Conservation (phyloP, 2,329 filamentous ascomycete species). For the Botryosphaeria dothidea region DNA sequence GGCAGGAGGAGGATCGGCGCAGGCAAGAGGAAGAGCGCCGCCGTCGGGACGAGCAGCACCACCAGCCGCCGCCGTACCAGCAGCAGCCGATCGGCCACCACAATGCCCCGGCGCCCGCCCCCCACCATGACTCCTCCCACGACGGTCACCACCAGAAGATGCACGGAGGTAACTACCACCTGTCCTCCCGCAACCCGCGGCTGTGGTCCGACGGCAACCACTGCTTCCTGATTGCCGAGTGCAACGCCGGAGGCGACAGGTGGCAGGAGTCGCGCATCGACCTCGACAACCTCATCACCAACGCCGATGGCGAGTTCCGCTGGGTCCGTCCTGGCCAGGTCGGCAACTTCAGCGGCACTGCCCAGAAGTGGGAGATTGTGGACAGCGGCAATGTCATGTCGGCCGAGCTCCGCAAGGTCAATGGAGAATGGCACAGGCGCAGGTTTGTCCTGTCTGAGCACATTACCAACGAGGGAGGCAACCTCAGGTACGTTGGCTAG, state of each 20-base stretch:
- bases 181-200: background rate
- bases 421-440: background rate
- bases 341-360: conserved; percentile 10
- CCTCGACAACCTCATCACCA: conserved; percentile 5
- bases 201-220: conserved; percentile 4
- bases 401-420: background rate
- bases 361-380: conserved; percentile 2
- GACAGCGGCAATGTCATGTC: conserved; percentile 4
- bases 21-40: conserved; percentile 1
- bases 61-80: background rate
- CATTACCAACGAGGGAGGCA: background rate
- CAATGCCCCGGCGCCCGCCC: background rate
- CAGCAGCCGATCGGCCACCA: conserved; percentile 4
- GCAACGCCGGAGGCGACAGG: background rate
- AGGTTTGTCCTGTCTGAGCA: background rate
- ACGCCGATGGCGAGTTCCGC: background rate
- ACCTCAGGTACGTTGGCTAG: background rate
- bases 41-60: background rate
- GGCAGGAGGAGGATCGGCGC: background rate
- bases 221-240: conserved; percentile 14
- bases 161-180: conserved; percentile 16
- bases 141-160: conserved; percentile 8
- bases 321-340: conserved; percentile 2
- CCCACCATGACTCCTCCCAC: background rate
- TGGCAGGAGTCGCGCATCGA: conserved; percentile 3